Percentiles rank a stretch among this genome's conserved stretches.
Evolutionary conservation across 495 filamentous ascomycete genomes (phyloP).

Genomic region (Podospora didyma): DNA sequence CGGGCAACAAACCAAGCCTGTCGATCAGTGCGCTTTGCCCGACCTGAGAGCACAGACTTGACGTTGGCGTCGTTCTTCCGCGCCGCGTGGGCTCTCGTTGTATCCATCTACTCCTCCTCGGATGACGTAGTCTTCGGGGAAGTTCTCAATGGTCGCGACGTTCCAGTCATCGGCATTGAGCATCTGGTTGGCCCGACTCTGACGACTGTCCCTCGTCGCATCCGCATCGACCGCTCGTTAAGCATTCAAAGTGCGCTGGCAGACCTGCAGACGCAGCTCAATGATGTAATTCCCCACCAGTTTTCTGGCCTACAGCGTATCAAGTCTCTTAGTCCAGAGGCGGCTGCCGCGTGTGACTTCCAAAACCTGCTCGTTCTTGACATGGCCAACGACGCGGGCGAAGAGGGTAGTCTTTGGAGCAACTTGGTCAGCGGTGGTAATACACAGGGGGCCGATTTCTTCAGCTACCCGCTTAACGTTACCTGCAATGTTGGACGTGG

Average conservation of each 20-base stretch:
- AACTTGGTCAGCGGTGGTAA: slow-evolving; percentile 4
- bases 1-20: slow-evolving; percentile 15
- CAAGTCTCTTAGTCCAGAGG: slow-evolving; percentile 45
- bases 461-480: too few relatives aligned
- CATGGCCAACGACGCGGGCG: slow-evolving; percentile 21
- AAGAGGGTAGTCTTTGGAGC: slow-evolving; percentile 16
- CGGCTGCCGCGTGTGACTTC: slow-evolving; percentile 55
- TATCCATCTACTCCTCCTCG: slow-evolving; percentile 25
- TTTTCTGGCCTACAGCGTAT: slow-evolving; percentile 61
- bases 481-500: too few relatives aligned
- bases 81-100: slow-evolving; percentile 35
- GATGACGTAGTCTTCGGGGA: slow-evolving; percentile 50
- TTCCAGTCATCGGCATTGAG: slow-evolving; percentile 41
- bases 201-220: slow-evolving; percentile 54
- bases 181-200: slow-evolving; percentile 51
- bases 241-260: slow-evolving; percentile 31
- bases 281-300: slow-evolving; percentile 51
- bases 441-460: too few relatives aligned
- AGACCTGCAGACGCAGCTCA: slow-evolving; percentile 44
- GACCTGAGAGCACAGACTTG: slow-evolving; percentile 14
- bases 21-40: slow-evolving; percentile 4
- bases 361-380: slow-evolving; percentile 58
- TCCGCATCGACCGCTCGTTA: slow-evolving; percentile 30
- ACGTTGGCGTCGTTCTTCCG: slow-evolving; percentile 31
- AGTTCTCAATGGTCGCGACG: slow-evolving; percentile 47